Conservation (phyloP, 2,329 filamentous ascomycete species). For the Microthyrium microscopicum region DNA sequence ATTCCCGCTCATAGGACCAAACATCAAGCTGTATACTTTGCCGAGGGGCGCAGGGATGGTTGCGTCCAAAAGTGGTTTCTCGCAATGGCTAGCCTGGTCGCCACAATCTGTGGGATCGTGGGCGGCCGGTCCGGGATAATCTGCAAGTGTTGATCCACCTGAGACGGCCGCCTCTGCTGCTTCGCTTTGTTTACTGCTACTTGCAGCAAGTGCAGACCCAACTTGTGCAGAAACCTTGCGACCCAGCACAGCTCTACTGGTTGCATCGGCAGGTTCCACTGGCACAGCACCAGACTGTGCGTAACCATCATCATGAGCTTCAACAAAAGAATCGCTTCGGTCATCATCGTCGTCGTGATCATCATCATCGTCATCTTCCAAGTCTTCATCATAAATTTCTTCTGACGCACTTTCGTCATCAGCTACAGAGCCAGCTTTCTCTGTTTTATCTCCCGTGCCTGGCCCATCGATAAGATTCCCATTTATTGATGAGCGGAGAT, state of each 20-base stretch:
- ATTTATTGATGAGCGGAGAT: slow-evolving; percentile 77
- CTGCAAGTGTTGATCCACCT: slow-evolving; percentile 25
- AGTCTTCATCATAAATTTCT: slow-evolving; percentile 65
- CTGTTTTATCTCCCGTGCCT: slow-evolving; percentile 75
- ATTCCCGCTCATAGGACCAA: slow-evolving; percentile 58
- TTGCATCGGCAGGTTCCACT: slow-evolving; percentile 30
- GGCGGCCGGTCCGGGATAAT: slow-evolving; percentile 71
- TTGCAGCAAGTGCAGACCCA: slow-evolving; percentile 21
- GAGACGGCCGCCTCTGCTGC: slow-evolving; percentile 2
- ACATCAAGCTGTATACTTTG: slow-evolving; percentile 78
- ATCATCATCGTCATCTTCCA: slow-evolving; percentile 63
- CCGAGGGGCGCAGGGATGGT: slow-evolving; percentile 73
- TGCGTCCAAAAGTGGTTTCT: slow-evolving; percentile 73
- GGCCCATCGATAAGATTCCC: slow-evolving; percentile 59
- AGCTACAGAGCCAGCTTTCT: slow-evolving; percentile 52
- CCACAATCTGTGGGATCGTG: slow-evolving; percentile 77
- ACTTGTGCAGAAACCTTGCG: slow-evolving; percentile 54
- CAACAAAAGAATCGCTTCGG: slow-evolving; percentile 48
- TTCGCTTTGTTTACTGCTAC: slow-evolving; percentile 18
- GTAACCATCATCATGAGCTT: slow-evolving; percentile 34
- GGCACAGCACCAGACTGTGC: slow-evolving; percentile 28
- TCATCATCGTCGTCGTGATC: slow-evolving; percentile 53
- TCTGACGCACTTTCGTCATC: slow-evolving; percentile 35
- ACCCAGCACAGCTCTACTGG: slow-evolving; percentile 22
- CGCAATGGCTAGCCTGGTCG: slow-evolving; percentile 63